Evolutionary conservation across 805 yeast genomes (phyloP).

Genomic region (Candida caryicola): DNA sequence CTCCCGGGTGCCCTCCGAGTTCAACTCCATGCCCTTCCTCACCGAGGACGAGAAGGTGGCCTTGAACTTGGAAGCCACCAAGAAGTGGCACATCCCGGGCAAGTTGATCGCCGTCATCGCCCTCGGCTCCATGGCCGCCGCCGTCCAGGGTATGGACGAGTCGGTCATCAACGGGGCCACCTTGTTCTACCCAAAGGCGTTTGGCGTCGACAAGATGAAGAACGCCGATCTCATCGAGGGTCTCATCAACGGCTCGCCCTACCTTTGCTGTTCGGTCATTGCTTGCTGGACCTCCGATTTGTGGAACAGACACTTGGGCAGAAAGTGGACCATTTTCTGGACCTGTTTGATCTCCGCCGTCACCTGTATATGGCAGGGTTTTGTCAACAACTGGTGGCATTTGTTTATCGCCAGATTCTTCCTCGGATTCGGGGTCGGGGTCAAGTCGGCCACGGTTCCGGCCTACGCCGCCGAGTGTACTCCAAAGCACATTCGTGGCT

Average conservation of each 20-base stretch:
- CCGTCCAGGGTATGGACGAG: constrained; percentile 77
- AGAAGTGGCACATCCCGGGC: constrained; percentile 42
- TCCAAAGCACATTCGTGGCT: constrained; percentile 59
- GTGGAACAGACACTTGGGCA: constrained; percentile 51
- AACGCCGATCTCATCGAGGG: constrained; percentile 59
- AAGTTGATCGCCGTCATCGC: constrained; percentile 55
- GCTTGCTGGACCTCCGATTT: constrained; percentile 62
- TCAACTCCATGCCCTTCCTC: constrained; percentile 53
- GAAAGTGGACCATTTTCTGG: constrained; percentile 60
- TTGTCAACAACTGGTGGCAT: constrained; percentile 58
- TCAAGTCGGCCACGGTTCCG: constrained; percentile 66
- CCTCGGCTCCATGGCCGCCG: constrained; percentile 64
- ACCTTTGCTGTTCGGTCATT: constrained; percentile 53
- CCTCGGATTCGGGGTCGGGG: constrained; percentile 65
- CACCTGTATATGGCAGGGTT: constrained; percentile 69
- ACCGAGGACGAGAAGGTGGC: constrained; percentile 44
- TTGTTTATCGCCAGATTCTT: constrained; percentile 56
- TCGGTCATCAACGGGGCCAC: constrained; percentile 69
- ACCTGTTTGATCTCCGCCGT: constrained; percentile 57
- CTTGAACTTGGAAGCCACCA: constrained; percentile 45
- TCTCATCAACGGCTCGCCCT: constrained; percentile 65
- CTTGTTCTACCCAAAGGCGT: constrained; percentile 52
- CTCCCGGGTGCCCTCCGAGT: constrained; percentile 56
- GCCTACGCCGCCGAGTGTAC: constrained; percentile 65
- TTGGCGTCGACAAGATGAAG: constrained; percentile 45